These are phyloP conservation scores for Penicillium goetzii DNA, from an alignment of 495 filamentous ascomycete species.

Conservation along the genomic window DNA sequence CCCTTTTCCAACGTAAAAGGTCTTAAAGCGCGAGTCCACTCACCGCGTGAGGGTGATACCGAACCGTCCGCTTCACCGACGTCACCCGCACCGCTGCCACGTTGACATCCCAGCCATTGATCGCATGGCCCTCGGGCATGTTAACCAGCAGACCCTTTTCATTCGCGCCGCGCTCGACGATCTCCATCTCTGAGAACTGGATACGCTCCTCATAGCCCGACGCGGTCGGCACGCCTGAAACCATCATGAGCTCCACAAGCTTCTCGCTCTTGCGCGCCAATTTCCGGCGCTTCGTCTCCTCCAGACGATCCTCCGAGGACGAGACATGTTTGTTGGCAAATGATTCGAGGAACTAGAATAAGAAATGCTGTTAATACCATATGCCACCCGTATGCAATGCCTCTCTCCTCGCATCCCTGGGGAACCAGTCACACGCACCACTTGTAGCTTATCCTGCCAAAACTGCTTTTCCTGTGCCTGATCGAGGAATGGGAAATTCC, in stretches of 20 bases:
- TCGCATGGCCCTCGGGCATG: conserved; percentile 83
- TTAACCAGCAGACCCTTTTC: conserved; percentile 84
- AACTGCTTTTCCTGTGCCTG: conserved; percentile 97
- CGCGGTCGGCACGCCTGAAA: conserved; percentile 91
- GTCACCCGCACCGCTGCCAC: conserved; percentile 86
- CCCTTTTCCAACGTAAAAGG: neutral
- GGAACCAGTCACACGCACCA: conserved; percentile 59
- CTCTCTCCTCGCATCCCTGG: neutral
- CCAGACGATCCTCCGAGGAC: conserved; percentile 90
- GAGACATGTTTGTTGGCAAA: conserved; percentile 99
- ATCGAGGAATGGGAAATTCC: conserved; percentile 96
- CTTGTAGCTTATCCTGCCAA: conserved; percentile 97
- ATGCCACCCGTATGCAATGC: neutral
- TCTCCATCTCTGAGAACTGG: conserved; percentile 92
- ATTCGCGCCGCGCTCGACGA: conserved; percentile 90
- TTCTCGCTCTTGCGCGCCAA: conserved; percentile 91
- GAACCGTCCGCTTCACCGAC: conserved; percentile 79
- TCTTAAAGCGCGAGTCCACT: conserved; percentile 25
- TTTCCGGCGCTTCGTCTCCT: conserved; percentile 94
- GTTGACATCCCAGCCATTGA: conserved; percentile 97
- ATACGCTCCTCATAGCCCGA: conserved; percentile 98
- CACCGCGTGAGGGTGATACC: conserved; percentile 92
- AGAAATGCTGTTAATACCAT: neutral
- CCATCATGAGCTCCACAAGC: conserved; percentile 98
- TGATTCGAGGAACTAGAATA: conserved; percentile 82